These are phyloP conservation scores for Trichoderma sp. DNA, from an alignment of 2,329 filamentous ascomycete genomes.

Conservation along the genomic window DNA sequence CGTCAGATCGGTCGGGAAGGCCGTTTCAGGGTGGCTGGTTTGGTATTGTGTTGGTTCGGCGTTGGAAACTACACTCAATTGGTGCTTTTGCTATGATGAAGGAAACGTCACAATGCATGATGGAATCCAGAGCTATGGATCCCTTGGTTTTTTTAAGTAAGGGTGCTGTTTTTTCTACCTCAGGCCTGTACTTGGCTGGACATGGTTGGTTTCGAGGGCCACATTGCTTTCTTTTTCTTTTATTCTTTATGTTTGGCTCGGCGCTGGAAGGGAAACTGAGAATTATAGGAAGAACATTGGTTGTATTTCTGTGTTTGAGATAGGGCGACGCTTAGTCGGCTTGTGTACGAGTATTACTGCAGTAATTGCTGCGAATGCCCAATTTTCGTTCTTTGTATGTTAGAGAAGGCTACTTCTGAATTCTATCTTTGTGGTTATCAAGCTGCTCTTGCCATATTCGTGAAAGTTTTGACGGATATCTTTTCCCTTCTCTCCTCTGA, in stretches of 20 bases:
- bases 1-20: not conserved
- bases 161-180: slow-evolving; percentile 34
- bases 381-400: not conserved
- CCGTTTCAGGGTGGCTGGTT: not conserved
- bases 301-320: slow-evolving; percentile 9
- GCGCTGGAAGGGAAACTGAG: slow-evolving; percentile 27
- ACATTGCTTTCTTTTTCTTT: slow-evolving; percentile 30
- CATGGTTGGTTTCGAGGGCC: slow-evolving; percentile 26
- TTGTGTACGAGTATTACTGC: slow-evolving; percentile 20
- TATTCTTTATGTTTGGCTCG: slow-evolving; percentile 29
- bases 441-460: not conserved
- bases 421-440: not conserved
- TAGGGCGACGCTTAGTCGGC: not conserved
- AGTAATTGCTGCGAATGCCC: slow-evolving; percentile 5
- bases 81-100: slow-evolving; percentile 23
- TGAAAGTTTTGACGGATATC: not conserved
- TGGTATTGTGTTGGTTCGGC: not conserved
- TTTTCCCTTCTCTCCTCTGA: not conserved
- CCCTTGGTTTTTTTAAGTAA: slow-evolving; percentile 37
- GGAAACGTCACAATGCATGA: slow-evolving; percentile 18
- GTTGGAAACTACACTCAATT: slow-evolving; percentile 12
- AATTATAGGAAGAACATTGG: not conserved
- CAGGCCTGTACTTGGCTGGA: slow-evolving; percentile 32
- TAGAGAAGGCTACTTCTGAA: not conserved
- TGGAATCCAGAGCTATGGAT: slow-evolving; percentile 26